These are phyloP conservation scores for Kuraishia floccosa DNA, from an alignment of 805 yeast genomes.

Conservation along the genomic window DNA sequence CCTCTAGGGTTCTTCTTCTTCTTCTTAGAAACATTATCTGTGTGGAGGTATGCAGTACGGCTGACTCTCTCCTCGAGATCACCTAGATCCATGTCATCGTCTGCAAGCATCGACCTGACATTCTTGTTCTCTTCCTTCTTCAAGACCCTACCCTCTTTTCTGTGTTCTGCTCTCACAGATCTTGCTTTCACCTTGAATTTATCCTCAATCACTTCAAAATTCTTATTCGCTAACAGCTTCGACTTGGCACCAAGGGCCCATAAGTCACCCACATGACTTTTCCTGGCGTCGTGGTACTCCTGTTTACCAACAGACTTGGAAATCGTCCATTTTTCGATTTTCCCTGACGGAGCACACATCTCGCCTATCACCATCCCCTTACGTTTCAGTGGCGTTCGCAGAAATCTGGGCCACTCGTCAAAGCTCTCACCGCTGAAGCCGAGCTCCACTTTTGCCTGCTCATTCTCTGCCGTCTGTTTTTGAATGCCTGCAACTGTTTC, in stretches of 20 bases:
- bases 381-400: conserved; percentile 61
- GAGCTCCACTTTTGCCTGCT: conserved; percentile 3
- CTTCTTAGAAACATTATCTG: too few relatives aligned
- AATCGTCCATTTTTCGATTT: conserved; percentile 78
- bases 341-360: conserved; percentile 72
- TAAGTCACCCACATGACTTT: conserved; percentile 71
- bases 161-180: conserved; percentile 12
- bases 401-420: conserved; percentile 60
- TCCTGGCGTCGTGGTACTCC: conserved; percentile 83
- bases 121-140: too few relatives aligned
- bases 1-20: too few relatives aligned
- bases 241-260: conserved; percentile 73
- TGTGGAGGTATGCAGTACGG: too few relatives aligned
- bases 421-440: conserved; percentile 15
- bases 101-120: too few relatives aligned
- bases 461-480: conserved; percentile 18
- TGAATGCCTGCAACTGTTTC: conserved; percentile 29
- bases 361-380: conserved; percentile 76
- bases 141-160: conserved; percentile 13
- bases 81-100: conserved; percentile 11
- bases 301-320: conserved; percentile 68
- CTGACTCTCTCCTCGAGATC: conserved; percentile 13
- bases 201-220: conserved; percentile 16
- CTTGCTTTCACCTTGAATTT: conserved; percentile 22
- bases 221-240: conserved; percentile 23